phyloP scores from a whole-genome alignment of 73 alveolate genomes.

The Diophrys sp. region DNA sequence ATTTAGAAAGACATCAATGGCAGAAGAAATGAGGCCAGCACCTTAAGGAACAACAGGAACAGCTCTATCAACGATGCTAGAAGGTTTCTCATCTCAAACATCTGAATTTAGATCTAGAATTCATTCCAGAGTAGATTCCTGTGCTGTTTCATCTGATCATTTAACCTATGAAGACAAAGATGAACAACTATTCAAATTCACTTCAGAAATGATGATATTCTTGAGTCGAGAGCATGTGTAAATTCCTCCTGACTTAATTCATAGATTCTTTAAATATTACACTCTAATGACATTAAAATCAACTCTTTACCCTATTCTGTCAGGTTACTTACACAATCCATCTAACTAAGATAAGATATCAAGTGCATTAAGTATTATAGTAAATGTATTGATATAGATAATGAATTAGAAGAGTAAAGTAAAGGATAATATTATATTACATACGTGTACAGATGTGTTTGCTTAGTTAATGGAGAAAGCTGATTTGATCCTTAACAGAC shows the following conservation, averaged over 20 bases:
- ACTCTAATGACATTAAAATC: slow-evolving; percentile 45
- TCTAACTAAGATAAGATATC: slow-evolving; percentile 24
- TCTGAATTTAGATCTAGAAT: too few relatives aligned
- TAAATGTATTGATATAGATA: slow-evolving; percentile 16
- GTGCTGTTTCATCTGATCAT: too few relatives aligned
- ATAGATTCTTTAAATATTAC: slow-evolving; percentile 34
- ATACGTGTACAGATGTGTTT: slow-evolving; percentile 43
- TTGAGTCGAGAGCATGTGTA: too few relatives aligned
- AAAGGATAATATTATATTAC: not conserved
- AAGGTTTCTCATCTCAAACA: too few relatives aligned
- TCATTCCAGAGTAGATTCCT: too few relatives aligned
- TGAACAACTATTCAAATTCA: too few relatives aligned
- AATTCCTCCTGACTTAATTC: slow-evolving; percentile 46
- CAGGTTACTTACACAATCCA: not conserved
- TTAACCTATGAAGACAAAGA: too few relatives aligned
- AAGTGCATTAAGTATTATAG: slow-evolving; percentile 28
- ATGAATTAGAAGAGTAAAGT: slow-evolving; percentile 11
- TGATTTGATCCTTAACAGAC: slow-evolving; percentile 24
- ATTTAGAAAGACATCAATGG: too few relatives aligned
- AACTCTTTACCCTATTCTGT: slow-evolving; percentile 4
- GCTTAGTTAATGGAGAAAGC: slow-evolving; percentile 47
- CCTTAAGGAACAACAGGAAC: too few relatives aligned
- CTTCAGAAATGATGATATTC: too few relatives aligned
- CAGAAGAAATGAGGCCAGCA: too few relatives aligned
- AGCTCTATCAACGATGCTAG: too few relatives aligned